These are phyloP conservation scores for Amanita pseudoporphyria DNA, from an alignment of 768 basidiomycete species.

Conservation along the genomic window DNA sequence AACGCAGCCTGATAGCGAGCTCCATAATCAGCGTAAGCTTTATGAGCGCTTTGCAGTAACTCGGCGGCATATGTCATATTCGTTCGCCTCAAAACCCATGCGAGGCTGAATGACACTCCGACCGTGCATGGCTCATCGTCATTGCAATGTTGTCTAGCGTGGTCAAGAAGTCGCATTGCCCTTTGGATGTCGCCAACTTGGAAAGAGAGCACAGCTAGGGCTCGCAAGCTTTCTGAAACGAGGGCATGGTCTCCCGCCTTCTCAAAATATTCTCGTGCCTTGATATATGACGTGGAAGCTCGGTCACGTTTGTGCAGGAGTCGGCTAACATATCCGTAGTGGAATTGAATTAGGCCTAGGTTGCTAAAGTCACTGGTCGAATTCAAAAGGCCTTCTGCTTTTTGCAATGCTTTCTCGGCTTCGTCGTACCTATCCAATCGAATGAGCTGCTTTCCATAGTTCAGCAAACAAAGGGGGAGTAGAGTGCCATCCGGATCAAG, in stretches of 20 bases:
- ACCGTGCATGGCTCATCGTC: not conserved
- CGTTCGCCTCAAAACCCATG: not conserved
- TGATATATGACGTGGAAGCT: not conserved
- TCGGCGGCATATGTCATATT: not conserved
- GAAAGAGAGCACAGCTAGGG: not conserved
- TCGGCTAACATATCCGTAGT: not conserved
- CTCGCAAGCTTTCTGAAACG: not conserved
- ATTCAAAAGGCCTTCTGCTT: not conserved
- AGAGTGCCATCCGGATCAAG: not conserved
- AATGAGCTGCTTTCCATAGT: not conserved
- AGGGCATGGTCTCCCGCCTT: not conserved
- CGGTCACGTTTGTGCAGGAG: not conserved
- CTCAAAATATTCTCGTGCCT: not conserved
- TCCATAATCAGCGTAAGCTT: not conserved
- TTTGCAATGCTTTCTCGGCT: not conserved
- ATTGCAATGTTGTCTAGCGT: not conserved
- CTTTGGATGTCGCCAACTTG: not conserved
- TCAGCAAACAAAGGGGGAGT: not conserved
- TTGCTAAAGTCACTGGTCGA: not conserved
- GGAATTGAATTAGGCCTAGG: not conserved
- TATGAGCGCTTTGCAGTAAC: not conserved
- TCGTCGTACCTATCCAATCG: not conserved
- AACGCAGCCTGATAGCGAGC: not conserved
- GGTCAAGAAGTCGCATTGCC: not conserved
- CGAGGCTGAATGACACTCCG: not conserved